Conservation (phyloP, 495 filamentous ascomycete species). For the Terfezia boudieri region DNA sequence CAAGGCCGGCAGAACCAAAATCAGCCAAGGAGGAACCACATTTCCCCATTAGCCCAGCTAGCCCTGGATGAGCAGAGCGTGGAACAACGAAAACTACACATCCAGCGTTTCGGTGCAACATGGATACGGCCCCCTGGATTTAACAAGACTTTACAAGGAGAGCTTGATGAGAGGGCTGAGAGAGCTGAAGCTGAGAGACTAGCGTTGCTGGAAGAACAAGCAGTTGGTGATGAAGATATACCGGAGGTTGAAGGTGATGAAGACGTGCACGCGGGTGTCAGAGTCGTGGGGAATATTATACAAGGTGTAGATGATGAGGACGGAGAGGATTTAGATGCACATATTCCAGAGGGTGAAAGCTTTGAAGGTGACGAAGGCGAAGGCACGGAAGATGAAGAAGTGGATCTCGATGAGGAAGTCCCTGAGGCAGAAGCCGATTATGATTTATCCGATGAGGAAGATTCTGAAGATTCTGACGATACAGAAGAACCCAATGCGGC, state of each 20-base stretch:
- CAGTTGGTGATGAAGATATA: constrained; percentile 19
- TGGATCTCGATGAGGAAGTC: constrained; percentile 11
- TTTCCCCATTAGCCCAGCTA: constrained; percentile 36
- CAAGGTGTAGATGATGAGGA: neutral
- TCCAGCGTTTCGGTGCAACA: constrained; percentile 47
- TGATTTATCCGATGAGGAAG: constrained; percentile 23
- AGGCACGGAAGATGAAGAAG: constrained; percentile 10
- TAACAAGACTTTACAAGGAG: constrained; percentile 55
- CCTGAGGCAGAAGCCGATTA: constrained; percentile 13
- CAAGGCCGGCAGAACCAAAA: constrained; percentile 9
- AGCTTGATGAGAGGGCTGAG: constrained; percentile 57
- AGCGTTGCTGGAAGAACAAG: constrained; percentile 45
- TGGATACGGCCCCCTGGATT: constrained; percentile 66
- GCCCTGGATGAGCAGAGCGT: constrained; percentile 44
- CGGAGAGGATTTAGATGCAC: constrained; percentile 10
- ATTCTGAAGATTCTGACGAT: constrained; percentile 22
- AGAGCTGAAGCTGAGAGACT: constrained; percentile 44
- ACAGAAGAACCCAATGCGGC: constrained; percentile 21
- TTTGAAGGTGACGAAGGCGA: constrained; percentile 13
- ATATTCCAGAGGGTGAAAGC: constrained; percentile 16
- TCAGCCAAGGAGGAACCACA: constrained; percentile 20
- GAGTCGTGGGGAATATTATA: constrained; percentile 6
- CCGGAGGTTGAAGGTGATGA: constrained; percentile 17
- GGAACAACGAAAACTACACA: constrained; percentile 43
- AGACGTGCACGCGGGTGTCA: constrained; percentile 2